phyloP scores from a whole-genome alignment of 441 rosid genomes.

The Adansonia gregorii region DNA sequence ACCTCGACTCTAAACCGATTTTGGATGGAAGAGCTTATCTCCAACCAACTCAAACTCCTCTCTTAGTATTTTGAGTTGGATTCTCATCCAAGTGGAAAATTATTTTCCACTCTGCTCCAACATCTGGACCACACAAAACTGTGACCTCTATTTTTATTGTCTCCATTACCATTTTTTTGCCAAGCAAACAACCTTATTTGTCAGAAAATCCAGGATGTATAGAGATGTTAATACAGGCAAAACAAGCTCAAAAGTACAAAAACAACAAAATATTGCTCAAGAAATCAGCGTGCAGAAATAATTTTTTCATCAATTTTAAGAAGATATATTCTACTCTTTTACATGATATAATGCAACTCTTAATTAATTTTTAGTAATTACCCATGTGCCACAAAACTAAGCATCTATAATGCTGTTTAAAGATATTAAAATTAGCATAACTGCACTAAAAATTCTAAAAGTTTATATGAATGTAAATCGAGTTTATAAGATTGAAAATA shows the following conservation, averaged over 20 bases:
- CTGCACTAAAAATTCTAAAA: not conserved
- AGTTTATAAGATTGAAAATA: not conserved
- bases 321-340: not conserved
- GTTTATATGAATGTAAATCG: not conserved
- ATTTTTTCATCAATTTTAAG: not conserved
- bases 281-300: not conserved
- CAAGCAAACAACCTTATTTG: not conserved
- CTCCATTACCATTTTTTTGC: not conserved
- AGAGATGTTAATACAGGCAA: not conserved
- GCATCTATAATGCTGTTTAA: not conserved
- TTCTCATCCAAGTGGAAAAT: not conserved
- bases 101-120: not conserved
- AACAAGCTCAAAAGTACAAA: not conserved
- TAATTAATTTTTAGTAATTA: not conserved
- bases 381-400: not conserved
- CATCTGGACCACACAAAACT: not conserved
- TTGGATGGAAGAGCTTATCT: not conserved
- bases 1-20: not conserved
- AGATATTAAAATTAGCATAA: not conserved
- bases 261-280: not conserved
- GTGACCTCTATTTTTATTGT: not conserved
- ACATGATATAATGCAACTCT: not conserved
- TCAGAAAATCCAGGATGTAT: not conserved
- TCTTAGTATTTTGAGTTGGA: not conserved
- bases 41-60: not conserved